A percentile compares a stretch with the other conserved stretches of the same genome.
Evolutionary conservation across 2,329 filamentous ascomycete genomes (phyloP).

Genomic region (Monosporascus cannonballus): DNA sequence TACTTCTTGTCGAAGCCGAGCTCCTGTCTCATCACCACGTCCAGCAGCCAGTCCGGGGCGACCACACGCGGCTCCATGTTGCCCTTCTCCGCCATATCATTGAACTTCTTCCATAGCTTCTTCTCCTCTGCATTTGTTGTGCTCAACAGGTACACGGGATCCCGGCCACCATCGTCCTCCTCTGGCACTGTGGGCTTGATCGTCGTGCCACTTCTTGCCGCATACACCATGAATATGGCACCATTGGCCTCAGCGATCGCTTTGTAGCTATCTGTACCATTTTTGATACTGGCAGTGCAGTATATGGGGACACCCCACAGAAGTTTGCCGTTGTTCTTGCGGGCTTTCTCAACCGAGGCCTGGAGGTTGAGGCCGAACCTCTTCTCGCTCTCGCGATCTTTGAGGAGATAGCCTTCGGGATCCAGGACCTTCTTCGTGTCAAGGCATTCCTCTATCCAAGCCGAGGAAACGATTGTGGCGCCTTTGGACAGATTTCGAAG

Average conservation of each 20-base stretch:
- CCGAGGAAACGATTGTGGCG: constrained; percentile 68
- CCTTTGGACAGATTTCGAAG: constrained; percentile 79
- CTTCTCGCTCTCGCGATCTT: constrained; percentile 68
- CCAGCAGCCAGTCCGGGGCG: constrained; percentile 80
- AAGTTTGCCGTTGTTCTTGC: constrained; percentile 69
- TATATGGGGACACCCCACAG: constrained; percentile 74
- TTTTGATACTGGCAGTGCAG: constrained; percentile 72
- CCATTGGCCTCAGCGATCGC: constrained; percentile 85
- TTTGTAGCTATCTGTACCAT: constrained; percentile 78
- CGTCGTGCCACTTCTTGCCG: constrained; percentile 62
- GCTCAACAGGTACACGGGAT: constrained; percentile 79
- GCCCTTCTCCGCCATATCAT: constrained; percentile 68
- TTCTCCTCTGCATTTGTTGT: constrained; percentile 61
- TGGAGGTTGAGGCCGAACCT: constrained; percentile 63
- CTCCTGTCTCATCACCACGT: constrained; percentile 83
- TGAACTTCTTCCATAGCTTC: constrained; percentile 73
- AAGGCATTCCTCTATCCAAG: constrained; percentile 74
- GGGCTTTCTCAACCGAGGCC: constrained; percentile 63
- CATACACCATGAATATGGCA: constrained; percentile 73
- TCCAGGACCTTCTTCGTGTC: constrained; percentile 60
- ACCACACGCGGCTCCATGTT: constrained; percentile 80
- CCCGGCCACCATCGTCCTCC: constrained; percentile 55
- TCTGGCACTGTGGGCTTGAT: constrained; percentile 57
- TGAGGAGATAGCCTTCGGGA: constrained; percentile 59
- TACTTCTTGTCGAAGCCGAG: constrained; percentile 63